Evolutionary conservation across 345 rosid species (phyloP).

Genomic region (Eutrema japonicum): DNA sequence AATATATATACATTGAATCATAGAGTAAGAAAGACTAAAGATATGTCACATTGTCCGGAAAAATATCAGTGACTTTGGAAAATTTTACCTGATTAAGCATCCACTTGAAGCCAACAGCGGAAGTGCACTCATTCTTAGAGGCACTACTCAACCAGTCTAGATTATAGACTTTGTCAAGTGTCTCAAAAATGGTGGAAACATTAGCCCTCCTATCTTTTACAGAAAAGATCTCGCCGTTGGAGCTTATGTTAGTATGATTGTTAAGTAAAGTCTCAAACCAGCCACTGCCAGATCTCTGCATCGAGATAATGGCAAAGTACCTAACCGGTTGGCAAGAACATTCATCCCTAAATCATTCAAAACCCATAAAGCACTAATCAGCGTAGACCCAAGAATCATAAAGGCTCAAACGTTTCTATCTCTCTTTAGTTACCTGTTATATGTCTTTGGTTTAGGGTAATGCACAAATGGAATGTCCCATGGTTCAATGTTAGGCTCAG

Average conservation of each 20-base stretch:
- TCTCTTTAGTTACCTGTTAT: constrained; percentile 58
- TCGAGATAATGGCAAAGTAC: constrained; percentile 87
- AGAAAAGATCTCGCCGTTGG: constrained; percentile 95
- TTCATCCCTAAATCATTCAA: constrained; percentile 63
- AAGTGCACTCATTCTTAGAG: constrained; percentile 92
- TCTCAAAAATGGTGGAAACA: constrained; percentile 66
- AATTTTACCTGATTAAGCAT: constrained; percentile 92
- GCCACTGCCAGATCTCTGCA: constrained; percentile 99
- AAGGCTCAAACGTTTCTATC: background rate
- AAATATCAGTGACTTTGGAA: background rate
- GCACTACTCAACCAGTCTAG: constrained; percentile 95
- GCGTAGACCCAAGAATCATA: background rate
- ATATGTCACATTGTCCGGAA: background rate
- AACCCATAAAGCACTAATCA: constrained; percentile 36
- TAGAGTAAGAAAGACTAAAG: background rate
- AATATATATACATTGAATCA: background rate
- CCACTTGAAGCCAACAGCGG: constrained; percentile 97
- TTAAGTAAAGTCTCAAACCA: constrained; percentile 96
- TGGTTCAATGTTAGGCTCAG: constrained; percentile 72
- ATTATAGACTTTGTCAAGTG: constrained; percentile 76
- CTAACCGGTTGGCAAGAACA: constrained; percentile 89
- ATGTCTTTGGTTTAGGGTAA: constrained; percentile 78
- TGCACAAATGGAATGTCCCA: constrained; percentile 92
- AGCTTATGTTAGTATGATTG: constrained; percentile 91
- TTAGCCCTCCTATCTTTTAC: constrained; percentile 88